These are phyloP conservation scores for Carpinus fangiana DNA, from an alignment of 306 rosid species.

Conservation along the genomic window DNA sequence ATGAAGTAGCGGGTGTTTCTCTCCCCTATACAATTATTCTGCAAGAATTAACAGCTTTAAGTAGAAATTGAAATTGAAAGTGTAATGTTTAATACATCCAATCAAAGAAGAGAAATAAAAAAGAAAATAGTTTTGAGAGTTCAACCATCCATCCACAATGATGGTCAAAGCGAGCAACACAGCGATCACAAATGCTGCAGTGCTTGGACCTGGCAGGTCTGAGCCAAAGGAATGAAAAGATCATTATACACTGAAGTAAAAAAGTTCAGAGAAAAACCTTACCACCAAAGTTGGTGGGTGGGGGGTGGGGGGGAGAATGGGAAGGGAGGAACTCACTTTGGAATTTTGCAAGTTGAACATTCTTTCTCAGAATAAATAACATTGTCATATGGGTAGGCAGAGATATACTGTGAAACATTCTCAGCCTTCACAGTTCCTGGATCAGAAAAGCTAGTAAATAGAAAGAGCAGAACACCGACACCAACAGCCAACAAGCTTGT, in stretches of 20 bases:
- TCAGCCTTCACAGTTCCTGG: conserved; percentile 74
- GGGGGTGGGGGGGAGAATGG: neutral
- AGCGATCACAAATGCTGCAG: conserved; percentile 83
- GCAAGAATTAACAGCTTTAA: conserved; percentile 38
- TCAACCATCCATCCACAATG: conserved; percentile 99
- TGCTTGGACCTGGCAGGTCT: conserved; percentile 99
- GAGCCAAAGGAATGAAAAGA: conserved; percentile 28
- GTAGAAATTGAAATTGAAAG: conserved; percentile 26
- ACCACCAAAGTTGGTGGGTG: neutral
- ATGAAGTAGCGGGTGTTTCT: conserved; percentile 74
- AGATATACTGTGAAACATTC: conserved; percentile 74
- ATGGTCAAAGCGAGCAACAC: conserved; percentile 96
- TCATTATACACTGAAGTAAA: conserved; percentile 6
- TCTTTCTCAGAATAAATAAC: conserved; percentile 75
- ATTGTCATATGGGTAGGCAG: conserved; percentile 84
- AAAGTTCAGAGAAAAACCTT: conserved; percentile 10
- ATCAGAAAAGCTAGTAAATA: conserved; percentile 90
- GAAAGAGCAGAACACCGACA: conserved; percentile 78
- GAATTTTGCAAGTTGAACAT: conserved; percentile 91
- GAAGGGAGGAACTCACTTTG: conserved; percentile 55
- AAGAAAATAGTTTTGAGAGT: conserved; percentile 15
- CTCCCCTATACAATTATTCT: conserved; percentile 99
- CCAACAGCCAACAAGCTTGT: conserved; percentile 71
- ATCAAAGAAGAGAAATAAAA: conserved; percentile 12
- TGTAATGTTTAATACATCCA: conserved; percentile 10